Base-by-base conservation (phyloP, 768 basidiomycete genomes). In the Mycena olivaceomarginata region DNA sequence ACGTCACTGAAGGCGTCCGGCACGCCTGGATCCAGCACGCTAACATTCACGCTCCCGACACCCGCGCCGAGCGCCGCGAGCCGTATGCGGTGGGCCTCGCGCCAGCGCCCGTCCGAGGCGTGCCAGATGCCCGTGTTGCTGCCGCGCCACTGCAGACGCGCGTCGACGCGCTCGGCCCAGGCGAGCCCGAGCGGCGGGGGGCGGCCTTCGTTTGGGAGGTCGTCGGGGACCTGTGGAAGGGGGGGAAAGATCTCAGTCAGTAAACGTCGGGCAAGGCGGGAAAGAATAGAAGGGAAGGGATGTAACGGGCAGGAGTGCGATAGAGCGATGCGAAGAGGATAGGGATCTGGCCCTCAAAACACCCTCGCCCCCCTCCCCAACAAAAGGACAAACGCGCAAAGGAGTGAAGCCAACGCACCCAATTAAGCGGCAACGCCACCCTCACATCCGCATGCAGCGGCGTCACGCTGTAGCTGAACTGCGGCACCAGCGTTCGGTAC, bases 71-170 rank as follows among this genome's bases (percentile, higher is more conserved):
- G 84, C 18, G 85, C 83, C 53, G 91, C 87, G 12, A 92, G 81
- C 22, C 89, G 80, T 0, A 83, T 81, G 8, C 92, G 83, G 56
- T 93, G 93, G 25, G 86, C 79, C 25, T 86, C 78, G 76, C 79
- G 79, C 93, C 93, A 93, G 48, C 85, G 79, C 51, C 84, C 83
- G 10, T 82, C 73, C 4, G 80, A 75, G 3, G 82, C 83, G 68
- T 90, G 90, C 82, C 84, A 87, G 2, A 92, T 93, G 37, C 95
- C 94, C 5, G 94, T 95, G 40, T 92, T 95, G 41, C 91, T 90
- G 5, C 95, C 95, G 31, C 95, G 86, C 95, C 95, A 96, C 67
- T 91, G 87, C 62, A 95, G 73, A 40, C 90, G 81, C 71, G 91
- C 89, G 78, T 94, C 90, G 2, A 81, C 73, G 84, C 93, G 94